These are phyloP conservation scores for Lachnellula arida DNA, from an alignment of 2,329 filamentous ascomycete species.

Conservation along the genomic window DNA sequence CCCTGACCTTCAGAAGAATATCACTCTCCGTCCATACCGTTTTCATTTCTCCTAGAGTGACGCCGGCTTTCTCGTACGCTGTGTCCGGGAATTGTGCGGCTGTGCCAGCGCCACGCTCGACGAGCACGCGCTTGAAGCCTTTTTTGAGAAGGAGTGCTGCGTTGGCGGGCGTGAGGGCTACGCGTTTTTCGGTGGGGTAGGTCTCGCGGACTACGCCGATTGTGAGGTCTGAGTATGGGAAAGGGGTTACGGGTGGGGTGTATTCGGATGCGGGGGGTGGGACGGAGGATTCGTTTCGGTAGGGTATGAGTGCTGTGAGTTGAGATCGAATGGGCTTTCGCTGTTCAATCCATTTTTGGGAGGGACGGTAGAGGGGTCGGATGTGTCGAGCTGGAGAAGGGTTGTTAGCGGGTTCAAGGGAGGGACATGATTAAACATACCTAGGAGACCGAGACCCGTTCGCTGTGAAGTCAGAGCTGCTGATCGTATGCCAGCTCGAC, in stretches of 20 bases:
- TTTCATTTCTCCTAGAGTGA: conserved; percentile 65
- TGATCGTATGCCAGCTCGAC: conserved; percentile 22
- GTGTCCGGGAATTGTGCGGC: conserved; percentile 73
- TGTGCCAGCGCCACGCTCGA: conserved; percentile 76
- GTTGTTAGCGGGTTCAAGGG: neutral
- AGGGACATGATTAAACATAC: conserved; percentile 8
- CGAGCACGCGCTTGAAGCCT: conserved; percentile 70
- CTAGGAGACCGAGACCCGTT: conserved; percentile 13
- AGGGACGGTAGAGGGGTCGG: conserved; percentile 19
- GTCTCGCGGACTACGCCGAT: conserved; percentile 77
- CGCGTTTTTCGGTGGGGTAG: conserved; percentile 73
- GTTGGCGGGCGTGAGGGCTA: conserved; percentile 81
- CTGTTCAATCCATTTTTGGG: conserved; percentile 16
- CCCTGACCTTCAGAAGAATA: conserved; percentile 79
- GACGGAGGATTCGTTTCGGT: conserved; percentile 14
- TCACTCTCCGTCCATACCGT: conserved; percentile 71
- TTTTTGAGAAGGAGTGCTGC: conserved; percentile 79
- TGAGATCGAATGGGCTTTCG: conserved; percentile 17
- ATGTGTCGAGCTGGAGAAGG: conserved; percentile 14
- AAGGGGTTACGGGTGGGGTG: conserved; percentile 18
- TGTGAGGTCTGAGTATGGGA: conserved; percentile 65
- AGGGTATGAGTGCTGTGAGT: conserved; percentile 14
- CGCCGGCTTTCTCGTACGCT: conserved; percentile 73
- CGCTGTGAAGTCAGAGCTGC: conserved; percentile 5
- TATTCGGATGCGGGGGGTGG: conserved; percentile 9